Percentiles rank a stretch among this genome's conserved stretches.
Evolutionary conservation across 78 protist genomes (phyloP).

Genomic region (Dictyostelium discoideum): DNA sequence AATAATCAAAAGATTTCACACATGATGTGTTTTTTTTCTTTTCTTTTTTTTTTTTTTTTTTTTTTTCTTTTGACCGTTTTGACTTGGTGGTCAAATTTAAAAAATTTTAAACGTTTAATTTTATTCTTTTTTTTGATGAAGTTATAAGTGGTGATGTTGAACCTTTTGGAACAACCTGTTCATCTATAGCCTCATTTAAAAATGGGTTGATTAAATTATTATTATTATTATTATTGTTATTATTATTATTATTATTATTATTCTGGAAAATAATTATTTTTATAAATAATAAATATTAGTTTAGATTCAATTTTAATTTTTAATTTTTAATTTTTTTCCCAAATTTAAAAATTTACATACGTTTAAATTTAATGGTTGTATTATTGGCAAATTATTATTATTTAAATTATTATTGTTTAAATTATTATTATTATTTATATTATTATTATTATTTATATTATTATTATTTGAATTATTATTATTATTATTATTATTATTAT

Average conservation of each 20-base stretch:
- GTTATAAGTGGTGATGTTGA: conserved; percentile 62
- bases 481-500: neutral
- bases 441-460: neutral
- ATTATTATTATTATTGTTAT: neutral
- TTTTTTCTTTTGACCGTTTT: neutral
- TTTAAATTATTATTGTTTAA: neutral
- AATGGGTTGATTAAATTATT: neutral
- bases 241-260: neutral
- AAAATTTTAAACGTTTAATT: neutral
- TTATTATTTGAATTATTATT: neutral
- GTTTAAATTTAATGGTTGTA: neutral
- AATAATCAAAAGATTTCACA: neutral
- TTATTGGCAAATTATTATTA: neutral
- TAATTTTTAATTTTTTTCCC: neutral
- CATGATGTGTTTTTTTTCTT: neutral
- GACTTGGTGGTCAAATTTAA: neutral
- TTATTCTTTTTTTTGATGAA: conserved; percentile 14
- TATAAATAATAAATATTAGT: neutral
- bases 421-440: neutral
- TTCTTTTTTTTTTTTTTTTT: no score
- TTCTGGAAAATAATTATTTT: neutral
- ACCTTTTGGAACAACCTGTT: conserved; percentile 71
- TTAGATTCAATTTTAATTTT: no score
- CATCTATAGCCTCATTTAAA: neutral
- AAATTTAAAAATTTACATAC: neutral